Percentiles rank a stretch among this genome's conserved stretches.
Evolutionary conservation across 2,329 filamentous ascomycete genomes (phyloP).

Genomic region (Lachnellula subtilissima): DNA sequence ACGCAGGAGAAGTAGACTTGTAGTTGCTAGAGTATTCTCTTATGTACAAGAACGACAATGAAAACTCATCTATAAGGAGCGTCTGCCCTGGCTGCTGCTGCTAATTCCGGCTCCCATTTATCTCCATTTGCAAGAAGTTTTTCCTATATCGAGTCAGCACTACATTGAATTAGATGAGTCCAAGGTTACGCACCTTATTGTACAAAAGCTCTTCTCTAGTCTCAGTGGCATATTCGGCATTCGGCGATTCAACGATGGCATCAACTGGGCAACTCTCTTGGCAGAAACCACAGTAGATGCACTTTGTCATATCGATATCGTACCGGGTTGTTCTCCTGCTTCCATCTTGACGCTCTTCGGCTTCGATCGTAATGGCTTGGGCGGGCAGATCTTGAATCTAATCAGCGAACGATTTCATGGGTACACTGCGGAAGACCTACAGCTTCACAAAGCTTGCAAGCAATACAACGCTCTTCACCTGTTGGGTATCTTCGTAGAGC

Average conservation of each 20-base stretch:
- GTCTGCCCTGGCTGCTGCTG: conserved; percentile 86
- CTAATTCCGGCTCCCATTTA: conserved; percentile 97
- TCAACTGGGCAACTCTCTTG: conserved; percentile 98
- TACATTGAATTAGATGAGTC: background rate
- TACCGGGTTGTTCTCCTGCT: conserved; percentile 94
- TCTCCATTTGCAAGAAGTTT: conserved; percentile 85
- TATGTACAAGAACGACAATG: conserved; percentile 18
- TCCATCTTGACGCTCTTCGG: conserved; percentile 94
- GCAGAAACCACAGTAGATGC: conserved; percentile 99
- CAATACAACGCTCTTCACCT: conserved; percentile 97
- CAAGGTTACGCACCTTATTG: conserved; percentile 63
- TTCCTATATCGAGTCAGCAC: conserved; percentile 48
- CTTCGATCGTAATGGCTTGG: conserved; percentile 98
- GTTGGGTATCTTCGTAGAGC: conserved; percentile 93
- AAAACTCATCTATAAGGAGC: conserved; percentile 73
- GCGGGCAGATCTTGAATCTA: conserved; percentile 72
- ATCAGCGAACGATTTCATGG: conserved; percentile 10
- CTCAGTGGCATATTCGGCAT: conserved; percentile 71
- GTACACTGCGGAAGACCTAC: conserved; percentile 34
- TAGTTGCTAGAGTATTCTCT: background rate
- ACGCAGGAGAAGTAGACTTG: background rate
- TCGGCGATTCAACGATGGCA: conserved; percentile 76
- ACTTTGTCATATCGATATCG: conserved; percentile 99
- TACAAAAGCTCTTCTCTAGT: conserved; percentile 91
- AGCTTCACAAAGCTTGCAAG: conserved; percentile 98